Percentiles rank a stretch among this genome's conserved stretches.
Evolutionary conservation across 441 rosid species (phyloP).

Genomic region (Aleurites moluccanus): DNA sequence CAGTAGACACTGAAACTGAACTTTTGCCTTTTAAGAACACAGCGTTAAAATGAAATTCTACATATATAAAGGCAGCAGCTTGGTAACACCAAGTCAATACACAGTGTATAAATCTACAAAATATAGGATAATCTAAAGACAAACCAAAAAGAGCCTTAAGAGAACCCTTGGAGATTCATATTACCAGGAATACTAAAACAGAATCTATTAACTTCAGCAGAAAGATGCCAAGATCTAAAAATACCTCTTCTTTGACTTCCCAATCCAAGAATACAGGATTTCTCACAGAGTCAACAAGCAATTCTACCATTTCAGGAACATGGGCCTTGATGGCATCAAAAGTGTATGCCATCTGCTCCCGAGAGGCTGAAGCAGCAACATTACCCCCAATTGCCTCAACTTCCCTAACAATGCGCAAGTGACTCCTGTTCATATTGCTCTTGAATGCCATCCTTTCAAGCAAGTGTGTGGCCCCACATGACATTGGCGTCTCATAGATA

Average conservation of each 20-base stretch:
- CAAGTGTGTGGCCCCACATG: slow-evolving; percentile 81
- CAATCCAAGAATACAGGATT: slow-evolving; percentile 91
- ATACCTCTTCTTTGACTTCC: slow-evolving; percentile 93
- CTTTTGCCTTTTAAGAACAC: not conserved
- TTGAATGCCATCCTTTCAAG: slow-evolving; percentile 95
- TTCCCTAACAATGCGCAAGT: slow-evolving; percentile 79
- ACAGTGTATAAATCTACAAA: not conserved
- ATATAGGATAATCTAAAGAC: not conserved
- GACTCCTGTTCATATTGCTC: slow-evolving; percentile 73
- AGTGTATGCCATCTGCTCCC: slow-evolving; percentile 89
- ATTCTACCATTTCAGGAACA: slow-evolving; percentile 86
- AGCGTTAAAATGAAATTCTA: not conserved
- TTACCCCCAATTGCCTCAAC: slow-evolving; percentile 91
- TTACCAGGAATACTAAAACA: not conserved
- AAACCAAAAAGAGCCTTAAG: not conserved
- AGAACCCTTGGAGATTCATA: not conserved
- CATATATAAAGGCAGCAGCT: not conserved
- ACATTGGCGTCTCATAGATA: slow-evolving; percentile 68
- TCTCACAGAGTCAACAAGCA: slow-evolving; percentile 81
- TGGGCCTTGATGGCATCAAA: slow-evolving; percentile 88
- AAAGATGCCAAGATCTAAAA: not conserved
- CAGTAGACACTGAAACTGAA: not conserved
- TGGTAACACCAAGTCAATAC: not conserved
- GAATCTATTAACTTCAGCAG: not conserved
- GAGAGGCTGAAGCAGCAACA: slow-evolving; percentile 75